A percentile compares a stretch with the other conserved stretches of the same genome.
Evolutionary conservation across 257 asterid genomes (phyloP).

Genomic region (Solanum infundibuliforme): DNA sequence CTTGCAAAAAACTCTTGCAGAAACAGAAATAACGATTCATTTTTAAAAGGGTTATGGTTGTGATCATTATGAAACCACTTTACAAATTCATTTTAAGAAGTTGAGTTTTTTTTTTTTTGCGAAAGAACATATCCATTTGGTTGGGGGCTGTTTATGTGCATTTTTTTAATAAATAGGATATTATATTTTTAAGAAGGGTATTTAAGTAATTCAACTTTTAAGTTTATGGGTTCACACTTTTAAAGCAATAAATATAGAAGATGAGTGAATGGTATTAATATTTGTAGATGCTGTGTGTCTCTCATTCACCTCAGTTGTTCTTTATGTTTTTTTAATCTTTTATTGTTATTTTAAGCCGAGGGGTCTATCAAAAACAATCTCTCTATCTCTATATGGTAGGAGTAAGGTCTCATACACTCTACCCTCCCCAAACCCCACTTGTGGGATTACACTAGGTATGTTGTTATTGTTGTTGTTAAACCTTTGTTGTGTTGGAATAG

Average conservation of each 20-base stretch:
- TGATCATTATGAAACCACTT: neutral
- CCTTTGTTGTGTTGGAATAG: neutral
- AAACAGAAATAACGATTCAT: neutral
- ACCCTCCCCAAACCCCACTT: neutral
- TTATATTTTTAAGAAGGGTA: neutral
- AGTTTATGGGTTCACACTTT: neutral
- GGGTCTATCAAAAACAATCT: neutral
- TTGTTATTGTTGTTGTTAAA: neutral
- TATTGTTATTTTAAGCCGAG: neutral
- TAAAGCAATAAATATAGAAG: neutral
- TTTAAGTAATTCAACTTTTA: neutral
- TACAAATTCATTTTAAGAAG: neutral
- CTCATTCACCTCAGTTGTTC: neutral
- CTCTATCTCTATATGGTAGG: neutral
- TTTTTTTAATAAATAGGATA: neutral
- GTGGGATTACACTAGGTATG: neutral
- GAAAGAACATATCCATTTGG: neutral
- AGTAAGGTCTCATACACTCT: neutral
- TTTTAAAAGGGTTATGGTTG: neutral
- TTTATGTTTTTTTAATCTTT: neutral
- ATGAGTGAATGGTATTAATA: neutral
- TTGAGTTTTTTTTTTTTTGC: neutral
- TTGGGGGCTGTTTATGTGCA: neutral
- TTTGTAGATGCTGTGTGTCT: neutral
- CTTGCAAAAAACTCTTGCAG: neutral